Conservation (phyloP, 768 basidiomycete genomes). For the Termitomyces sp. region DNA sequence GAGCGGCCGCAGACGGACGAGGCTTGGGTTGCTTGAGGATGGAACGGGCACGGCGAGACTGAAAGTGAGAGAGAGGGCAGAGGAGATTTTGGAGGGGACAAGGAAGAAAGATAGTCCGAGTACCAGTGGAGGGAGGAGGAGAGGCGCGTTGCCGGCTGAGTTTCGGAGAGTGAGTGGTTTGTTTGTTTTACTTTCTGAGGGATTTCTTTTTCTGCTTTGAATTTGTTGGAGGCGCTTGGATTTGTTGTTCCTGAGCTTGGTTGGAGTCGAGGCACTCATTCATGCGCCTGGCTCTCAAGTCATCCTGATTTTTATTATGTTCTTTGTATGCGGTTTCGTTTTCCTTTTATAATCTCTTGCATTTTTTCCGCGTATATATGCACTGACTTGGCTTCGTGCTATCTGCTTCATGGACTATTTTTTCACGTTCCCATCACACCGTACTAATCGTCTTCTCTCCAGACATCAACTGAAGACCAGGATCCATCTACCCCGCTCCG, state of each 20-base stretch:
- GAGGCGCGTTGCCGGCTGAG: conserved; percentile 38
- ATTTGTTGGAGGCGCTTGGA: too few species aligned
- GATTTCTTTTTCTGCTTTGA: background rate
- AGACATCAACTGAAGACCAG: background rate
- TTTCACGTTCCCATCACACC: background rate
- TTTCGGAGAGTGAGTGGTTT: conserved; percentile 23
- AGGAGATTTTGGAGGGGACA: conserved; percentile 19
- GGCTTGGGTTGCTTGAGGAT: conserved; percentile 1
- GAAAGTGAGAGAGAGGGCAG: conserved; percentile 24
- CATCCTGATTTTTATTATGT: too few species aligned
- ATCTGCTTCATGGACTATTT: background rate
- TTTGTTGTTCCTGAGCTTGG: too few species aligned
- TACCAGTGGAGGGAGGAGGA: conserved; percentile 26
- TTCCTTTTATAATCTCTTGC: too few species aligned
- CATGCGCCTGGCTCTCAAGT: too few species aligned
- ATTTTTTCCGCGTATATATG: background rate
- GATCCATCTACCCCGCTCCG: background rate
- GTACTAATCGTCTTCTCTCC: background rate
- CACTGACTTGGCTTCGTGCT: too few species aligned
- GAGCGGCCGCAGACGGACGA: conserved; percentile 9
- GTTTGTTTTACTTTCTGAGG: background rate
- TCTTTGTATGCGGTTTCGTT: too few species aligned
- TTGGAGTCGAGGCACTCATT: too few species aligned
- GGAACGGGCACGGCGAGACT: conserved; percentile 11
- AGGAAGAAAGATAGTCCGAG: conserved; percentile 35